Base-by-base conservation (phyloP, 2,329 filamentous ascomycete species). In the Curvularia sp. region DNA sequence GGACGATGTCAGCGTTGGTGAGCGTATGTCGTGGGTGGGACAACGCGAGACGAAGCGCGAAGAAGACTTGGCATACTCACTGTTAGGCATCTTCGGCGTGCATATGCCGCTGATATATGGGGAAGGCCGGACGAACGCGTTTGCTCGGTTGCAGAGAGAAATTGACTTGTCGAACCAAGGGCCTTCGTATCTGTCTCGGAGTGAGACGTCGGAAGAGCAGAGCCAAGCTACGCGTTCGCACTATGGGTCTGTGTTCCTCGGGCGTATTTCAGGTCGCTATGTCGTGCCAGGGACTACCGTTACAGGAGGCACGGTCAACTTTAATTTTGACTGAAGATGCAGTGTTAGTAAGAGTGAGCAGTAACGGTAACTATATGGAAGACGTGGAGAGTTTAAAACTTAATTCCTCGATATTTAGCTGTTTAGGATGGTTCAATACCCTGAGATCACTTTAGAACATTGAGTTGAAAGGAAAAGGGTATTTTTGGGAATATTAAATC, bases 51-150 rank as follows among this genome's bases (percentile, higher is more conserved):
- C 45, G n/a, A 47, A 30, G 30, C 45, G 28, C 6, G 45, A 15
- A 15, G 45, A 47, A 32, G 45, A 47, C n/a, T 8, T 47, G 45
- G 45, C 45, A 3, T 47, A 47, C 8, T 47, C 45, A 10, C 15
- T 47, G 8, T 15, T 47, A 10, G 45, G 45, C 18, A 47, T 47
- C 7, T 47, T 47, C 3, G 15, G 34, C 15, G 27, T 47, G 3
- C 21, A 42, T 10, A 42, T 42, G 19, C 21, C 39, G 13, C 21
- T 42, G 12, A 42, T 42, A 25, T 42, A 42, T 10, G 39, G 39
- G 10, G 39, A 42, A 42, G 39, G 39, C 21, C 19, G 21, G 39
- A 42, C 15, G 39, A 42, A 42, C 1, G 21, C 39, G 19, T 42
- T 42, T 15, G 12, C 12, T 7, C 39, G 39, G 13, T 12, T 42